Evolutionary conservation across 1,284 basidiomycete species (phyloP), one percentile per base, ranked within the genome.

Genomic region (Ceratobasidium sp.): DNA sequence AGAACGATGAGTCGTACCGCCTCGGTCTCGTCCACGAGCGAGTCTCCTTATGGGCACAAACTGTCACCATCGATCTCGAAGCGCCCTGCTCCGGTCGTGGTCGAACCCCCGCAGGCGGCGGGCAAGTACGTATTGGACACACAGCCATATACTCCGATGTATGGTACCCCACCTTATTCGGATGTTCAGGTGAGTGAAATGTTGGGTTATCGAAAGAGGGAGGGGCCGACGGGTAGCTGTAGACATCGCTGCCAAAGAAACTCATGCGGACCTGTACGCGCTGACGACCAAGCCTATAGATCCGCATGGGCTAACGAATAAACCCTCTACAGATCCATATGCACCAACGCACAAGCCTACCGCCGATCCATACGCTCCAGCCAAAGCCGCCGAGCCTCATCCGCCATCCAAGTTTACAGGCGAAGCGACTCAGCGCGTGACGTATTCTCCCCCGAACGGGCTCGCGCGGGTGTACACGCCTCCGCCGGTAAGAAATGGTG

Each of bases 261-360:
- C 29, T 34, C 37, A n/a, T 66, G 51, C 56, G 37, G 73, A 76
- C 25, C 77, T 73, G 22, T 77, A 77, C 59, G 76, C 78, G 15
- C 76, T 66, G 61, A 37, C 64, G 54, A 25, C n/a, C 22, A 62
- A 62, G 40, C 19, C 61, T 40, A 19, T 54, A 13, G 54, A 70
- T 37, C 52, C 70, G 65, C 54, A 76, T 49, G 68, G 73, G 32
- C 37, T 37, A n/a, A 62, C 37, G 19, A 32, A 37, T 22, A 49
- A 77, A 43, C 64, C 52, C 25, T 13, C 69, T n/a, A 66, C 76
- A 54, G 79, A 80, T 67, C 76, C 80, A 13, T 81, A 82, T 62
- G 77, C 81, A 6, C 79, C 81, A 19, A 43, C 37, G 37, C 43
- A 73, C 7, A 46, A 76, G 25, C 71, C 67, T 22, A 64, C 79